Evolutionary conservation across 805 yeast genomes (phyloP), one percentile per base, ranked within the genome.

Genomic region (Starmera dryadoides): DNA sequence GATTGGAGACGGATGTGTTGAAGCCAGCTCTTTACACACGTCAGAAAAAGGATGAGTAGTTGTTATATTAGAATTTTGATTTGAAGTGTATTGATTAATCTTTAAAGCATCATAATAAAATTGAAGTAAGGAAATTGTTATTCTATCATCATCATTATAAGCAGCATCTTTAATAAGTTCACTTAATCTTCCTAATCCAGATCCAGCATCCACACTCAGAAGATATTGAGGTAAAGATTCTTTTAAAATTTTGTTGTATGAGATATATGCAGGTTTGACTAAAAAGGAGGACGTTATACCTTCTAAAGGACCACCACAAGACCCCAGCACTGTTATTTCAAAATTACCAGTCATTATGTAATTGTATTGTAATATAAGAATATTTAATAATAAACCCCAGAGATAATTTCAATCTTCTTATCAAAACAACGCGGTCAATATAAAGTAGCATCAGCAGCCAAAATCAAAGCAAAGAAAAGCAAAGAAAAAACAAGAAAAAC

Each of bases 241-340:
- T 10, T 46, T 42, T 5, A 62, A 47, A 21, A 70, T 61, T 10
- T 63, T 58, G n/a, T 46, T 41, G 52, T 74, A 79, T 2, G 71
- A 46, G 3, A 69, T 40, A 6, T 50, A 31, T 2, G 69, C 50
- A 0, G 87, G 79, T 50, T 85, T 83, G 16, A 88, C 47, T 38
- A 88, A 60, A 42, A 79, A 73, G 3, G 86, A 69, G 46, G 91
- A 86, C 4, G 83, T 85, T 15, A 69, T 63, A 6, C 79, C 73
- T 25, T 85, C 93, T 11, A 79, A 54, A 0, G 96, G 96, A 2
- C 96, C 96, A 6, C 96, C 96, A 2, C 86, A 74, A 19, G 85
- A 74, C 6, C 96, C 96, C 44, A 84, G 60, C 20, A 81, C 73
- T 2, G 83, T 76, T 16, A 84, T 48, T 43, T 81, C 85, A 52